phyloP scores from a whole-genome alignment of 768 basidiomycete species.

The Suillus occidentalis region DNA sequence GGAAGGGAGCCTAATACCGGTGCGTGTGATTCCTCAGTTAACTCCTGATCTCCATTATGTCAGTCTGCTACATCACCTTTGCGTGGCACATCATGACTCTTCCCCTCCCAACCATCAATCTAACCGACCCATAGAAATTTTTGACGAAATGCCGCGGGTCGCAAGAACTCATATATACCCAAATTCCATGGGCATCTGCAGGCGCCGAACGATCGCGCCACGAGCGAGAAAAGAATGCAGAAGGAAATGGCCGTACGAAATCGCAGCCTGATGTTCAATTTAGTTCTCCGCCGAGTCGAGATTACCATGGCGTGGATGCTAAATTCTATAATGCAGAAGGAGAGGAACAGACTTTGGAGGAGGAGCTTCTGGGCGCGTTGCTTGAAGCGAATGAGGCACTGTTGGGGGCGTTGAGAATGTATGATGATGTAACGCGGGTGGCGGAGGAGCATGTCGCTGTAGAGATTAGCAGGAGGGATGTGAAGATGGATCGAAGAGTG shows the following conservation, averaged over 20 bases:
- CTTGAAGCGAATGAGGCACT: conserved; percentile 75
- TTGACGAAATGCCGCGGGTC: conserved; percentile 74
- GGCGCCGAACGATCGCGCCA: conserved; percentile 71
- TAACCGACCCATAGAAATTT: conserved; percentile 62
- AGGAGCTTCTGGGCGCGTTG: conserved; percentile 69
- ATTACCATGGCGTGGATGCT: conserved; percentile 21
- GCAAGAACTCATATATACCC: conserved; percentile 81
- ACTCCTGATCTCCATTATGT: neutral
- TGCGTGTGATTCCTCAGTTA: conserved; percentile 30
- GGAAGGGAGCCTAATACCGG: conserved; percentile 63
- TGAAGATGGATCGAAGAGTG: conserved; percentile 66
- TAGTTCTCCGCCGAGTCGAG: neutral
- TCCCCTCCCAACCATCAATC: neutral
- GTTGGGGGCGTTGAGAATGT: conserved; percentile 63
- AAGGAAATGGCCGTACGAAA: conserved; percentile 17
- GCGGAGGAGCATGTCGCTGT: conserved; percentile 55
- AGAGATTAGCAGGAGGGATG: conserved; percentile 70
- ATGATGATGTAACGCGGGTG: conserved; percentile 75
- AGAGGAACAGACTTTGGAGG: conserved; percentile 63
- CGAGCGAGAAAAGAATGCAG: conserved; percentile 27
- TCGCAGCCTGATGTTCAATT: conserved; percentile 6
- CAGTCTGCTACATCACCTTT: neutral
- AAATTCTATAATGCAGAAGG: conserved; percentile 23
- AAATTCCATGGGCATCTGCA: conserved; percentile 90
- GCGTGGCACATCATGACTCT: neutral